Base-by-base conservation (phyloP, 306 rosid genomes). In the Ammopiptanthus mongolicus region DNA sequence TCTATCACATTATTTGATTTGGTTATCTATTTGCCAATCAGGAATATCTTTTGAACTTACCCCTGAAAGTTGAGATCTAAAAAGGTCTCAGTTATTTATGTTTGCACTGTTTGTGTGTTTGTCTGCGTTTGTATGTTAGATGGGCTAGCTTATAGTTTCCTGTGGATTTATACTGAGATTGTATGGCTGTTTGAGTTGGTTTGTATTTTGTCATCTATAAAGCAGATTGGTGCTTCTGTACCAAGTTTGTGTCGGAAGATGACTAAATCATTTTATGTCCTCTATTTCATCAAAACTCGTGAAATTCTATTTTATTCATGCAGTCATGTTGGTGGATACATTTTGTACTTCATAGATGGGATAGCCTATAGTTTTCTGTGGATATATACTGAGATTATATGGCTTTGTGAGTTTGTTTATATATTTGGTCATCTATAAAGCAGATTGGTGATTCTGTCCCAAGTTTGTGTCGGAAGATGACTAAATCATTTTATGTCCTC, bases 381-480 rank as follows among this genome's bases (percentile, higher is more conserved):
- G n/a, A 65, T 39, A 11, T 25, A 65, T 42, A 5, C 17, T 25
- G 36, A 37, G 9, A 41, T 39, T 64, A 11, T 65, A 11, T 65
- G 19, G 33, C 4, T 1, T 0, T 22, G 10, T 22, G 23, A 44
- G 5, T 18, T 65, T 12, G 29, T 63, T 12, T 65, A 13, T 21
- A 4, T 8, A 3, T 18, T 11, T 65, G 9, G 91, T 84, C 93
- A 78, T 82, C 89, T 84, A 86, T 37, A 86, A 82, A 88, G 88
- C 91, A 67, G 65, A 71, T 79, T 80, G 85, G 85, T 64, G 44
- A 14, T 77, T 15, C 51, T 5, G 36, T 78, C 53, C 80, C 85
- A 58, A 33, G 5, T 73, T 67, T 88, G 96, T 90, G 96, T 90
- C 87, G 90, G 96, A 90, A 84, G 96, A 65, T 90, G 96, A 88